Evolutionary conservation across 148 eudicot species (phyloP).

Genomic region (Spergularia marina): DNA sequence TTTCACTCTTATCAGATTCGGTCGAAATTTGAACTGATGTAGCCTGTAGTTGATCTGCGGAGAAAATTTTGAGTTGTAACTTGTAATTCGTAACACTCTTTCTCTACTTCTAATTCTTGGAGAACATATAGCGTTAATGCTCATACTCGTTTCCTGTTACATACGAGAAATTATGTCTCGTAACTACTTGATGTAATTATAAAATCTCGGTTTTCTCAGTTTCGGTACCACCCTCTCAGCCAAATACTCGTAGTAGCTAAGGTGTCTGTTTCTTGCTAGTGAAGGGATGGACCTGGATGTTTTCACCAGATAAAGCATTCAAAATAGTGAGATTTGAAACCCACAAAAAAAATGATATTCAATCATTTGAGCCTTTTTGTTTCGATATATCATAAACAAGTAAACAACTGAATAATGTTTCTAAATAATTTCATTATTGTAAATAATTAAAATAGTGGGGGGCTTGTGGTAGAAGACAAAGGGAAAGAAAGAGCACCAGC

Average conservation of each 20-base stretch:
- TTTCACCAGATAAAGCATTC: background rate
- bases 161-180: background rate
- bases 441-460: background rate
- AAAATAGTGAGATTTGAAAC: background rate
- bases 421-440: no score
- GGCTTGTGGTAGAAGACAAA: slow-evolving; percentile 14
- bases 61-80: slow-evolving; percentile 2
- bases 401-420: no score
- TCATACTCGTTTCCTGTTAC: background rate
- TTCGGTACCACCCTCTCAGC: no score
- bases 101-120: background rate
- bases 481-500: slow-evolving; percentile 2
- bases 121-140: background rate
- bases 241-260: background rate
- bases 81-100: background rate
- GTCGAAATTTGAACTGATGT: background rate
- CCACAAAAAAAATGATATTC: background rate
- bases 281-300: background rate
- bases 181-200: no score
- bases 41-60: slow-evolving; percentile 2
- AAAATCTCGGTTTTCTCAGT: no score
- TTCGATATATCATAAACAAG: background rate
- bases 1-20: background rate
- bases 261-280: slow-evolving; percentile 4
- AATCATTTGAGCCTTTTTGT: slow-evolving; percentile 12